Percentiles rank a stretch among this genome's conserved stretches.
Evolutionary conservation across 116 monocot genomes (phyloP).

Genomic region (Dioscorea cayenensis): DNA sequence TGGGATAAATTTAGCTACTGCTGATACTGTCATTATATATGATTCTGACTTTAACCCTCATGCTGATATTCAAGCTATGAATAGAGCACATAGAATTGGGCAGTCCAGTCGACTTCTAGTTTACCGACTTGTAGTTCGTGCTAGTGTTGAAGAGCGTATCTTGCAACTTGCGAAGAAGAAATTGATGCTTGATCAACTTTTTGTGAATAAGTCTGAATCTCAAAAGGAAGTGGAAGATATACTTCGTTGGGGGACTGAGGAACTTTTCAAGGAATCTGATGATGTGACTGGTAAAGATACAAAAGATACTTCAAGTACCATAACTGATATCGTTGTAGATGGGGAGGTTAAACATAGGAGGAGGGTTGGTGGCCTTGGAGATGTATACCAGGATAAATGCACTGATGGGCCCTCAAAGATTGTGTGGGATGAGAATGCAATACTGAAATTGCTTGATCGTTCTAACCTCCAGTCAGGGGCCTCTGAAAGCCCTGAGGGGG

Average conservation of each 20-base stretch:
- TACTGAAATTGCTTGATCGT: constrained; percentile 86
- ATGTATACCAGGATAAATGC: constrained; percentile 92
- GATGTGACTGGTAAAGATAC: constrained; percentile 32
- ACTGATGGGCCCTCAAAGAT: constrained; percentile 61
- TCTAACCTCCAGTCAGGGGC: constrained; percentile 56
- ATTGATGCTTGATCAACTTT: constrained; percentile 99
- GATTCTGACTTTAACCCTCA: constrained; percentile 99
- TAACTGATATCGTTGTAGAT: constrained; percentile 35
- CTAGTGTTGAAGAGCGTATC: constrained; percentile 97
- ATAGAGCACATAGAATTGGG: constrained; percentile 96
- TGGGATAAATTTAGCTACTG: constrained; percentile 95
- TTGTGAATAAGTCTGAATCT: constrained; percentile 91
- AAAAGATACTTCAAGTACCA: constrained; percentile 35
- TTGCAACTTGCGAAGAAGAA: constrained; percentile 98
- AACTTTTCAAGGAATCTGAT: constrained; percentile 71
- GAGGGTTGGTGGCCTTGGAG: constrained; percentile 78
- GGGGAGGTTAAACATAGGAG: constrained; percentile 61
- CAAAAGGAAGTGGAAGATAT: constrained; percentile 98
- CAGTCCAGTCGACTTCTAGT: constrained; percentile 92
- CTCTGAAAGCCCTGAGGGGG: constrained; percentile 60
- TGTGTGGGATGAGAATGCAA: constrained; percentile 91
- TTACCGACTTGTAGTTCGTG: constrained; percentile 95
- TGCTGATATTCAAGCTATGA: constrained; percentile 99
- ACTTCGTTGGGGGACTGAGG: constrained; percentile 97
- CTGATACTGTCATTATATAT: constrained; percentile 99